Conservation (phyloP, 305 asterid species). For the Lippia alba region DNA sequence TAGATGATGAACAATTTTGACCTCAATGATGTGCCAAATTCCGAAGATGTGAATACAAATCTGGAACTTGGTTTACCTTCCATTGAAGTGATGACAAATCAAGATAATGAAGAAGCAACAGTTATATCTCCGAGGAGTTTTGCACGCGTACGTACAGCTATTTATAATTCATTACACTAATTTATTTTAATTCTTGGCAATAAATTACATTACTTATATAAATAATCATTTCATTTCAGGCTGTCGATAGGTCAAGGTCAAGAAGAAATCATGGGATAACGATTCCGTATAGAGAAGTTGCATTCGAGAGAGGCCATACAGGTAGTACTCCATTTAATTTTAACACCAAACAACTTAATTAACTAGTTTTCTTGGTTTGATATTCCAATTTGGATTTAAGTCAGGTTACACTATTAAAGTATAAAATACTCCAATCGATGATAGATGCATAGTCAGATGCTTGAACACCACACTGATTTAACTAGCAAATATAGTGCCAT, state of each 20-base stretch:
- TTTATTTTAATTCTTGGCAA: neutral
- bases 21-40: neutral
- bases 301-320: neutral
- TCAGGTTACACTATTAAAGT: too few relatives aligned
- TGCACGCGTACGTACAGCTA: neutral
- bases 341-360: neutral
- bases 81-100: neutral
- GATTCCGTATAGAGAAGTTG: conserved; percentile 2
- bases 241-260: neutral
- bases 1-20: neutral
- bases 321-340: neutral
- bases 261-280: neutral
- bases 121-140: neutral
- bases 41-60: neutral
- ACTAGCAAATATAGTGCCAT: too few relatives aligned
- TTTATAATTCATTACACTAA: neutral
- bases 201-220: neutral
- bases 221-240: neutral
- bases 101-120: neutral
- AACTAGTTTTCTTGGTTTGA: neutral
- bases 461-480: too few relatives aligned
- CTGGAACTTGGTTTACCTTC: neutral
- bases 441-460: too few relatives aligned
- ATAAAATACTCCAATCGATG: too few relatives aligned
- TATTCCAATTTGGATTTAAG: too few relatives aligned